Conservation (phyloP, 805 yeast genomes). For the Candida peoriensis region DNA sequence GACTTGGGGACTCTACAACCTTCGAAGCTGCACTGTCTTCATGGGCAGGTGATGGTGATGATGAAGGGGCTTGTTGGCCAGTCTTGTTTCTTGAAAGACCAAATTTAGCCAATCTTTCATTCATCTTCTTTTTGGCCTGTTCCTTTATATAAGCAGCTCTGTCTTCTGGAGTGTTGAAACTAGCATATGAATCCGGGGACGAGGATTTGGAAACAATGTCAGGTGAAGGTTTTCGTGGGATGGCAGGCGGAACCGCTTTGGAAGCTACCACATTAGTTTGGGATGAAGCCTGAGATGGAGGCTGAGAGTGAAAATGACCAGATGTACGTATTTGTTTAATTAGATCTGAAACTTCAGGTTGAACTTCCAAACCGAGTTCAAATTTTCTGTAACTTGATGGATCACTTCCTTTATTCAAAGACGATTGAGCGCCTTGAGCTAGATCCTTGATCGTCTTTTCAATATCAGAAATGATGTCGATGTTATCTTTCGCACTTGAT, state of each 20-base stretch:
- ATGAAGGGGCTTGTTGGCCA: slow-evolving; percentile 8
- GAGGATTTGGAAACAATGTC: slow-evolving; percentile 16
- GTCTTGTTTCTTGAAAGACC: slow-evolving; percentile 51
- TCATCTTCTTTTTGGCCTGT: slow-evolving; percentile 78
- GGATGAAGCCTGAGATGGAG: slow-evolving; percentile 11
- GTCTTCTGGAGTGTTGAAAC: slow-evolving; percentile 51
- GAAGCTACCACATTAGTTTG: slow-evolving; percentile 15
- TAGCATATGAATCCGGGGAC: slow-evolving; percentile 21
- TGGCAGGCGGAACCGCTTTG: slow-evolving; percentile 10
- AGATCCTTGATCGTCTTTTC: slow-evolving; percentile 65
- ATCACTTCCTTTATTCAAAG: slow-evolving; percentile 27
- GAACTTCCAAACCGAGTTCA: slow-evolving; percentile 79
- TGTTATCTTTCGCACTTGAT: slow-evolving; percentile 49
- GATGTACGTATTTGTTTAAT: slow-evolving; percentile 46
- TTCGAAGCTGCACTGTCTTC: neutral
- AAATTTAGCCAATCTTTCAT: slow-evolving; percentile 73
- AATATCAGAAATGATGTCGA: slow-evolving; percentile 62
- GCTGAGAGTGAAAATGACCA: neutral
- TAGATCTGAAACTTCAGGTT: slow-evolving; percentile 58
- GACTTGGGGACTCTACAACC: neutral
- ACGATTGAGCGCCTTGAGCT: slow-evolving; percentile 34
- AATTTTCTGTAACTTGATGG: slow-evolving; percentile 60
- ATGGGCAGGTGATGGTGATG: slow-evolving; percentile 17
- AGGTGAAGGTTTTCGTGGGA: slow-evolving; percentile 1
- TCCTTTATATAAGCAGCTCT: slow-evolving; percentile 79